Conservation (phyloP, 306 rosid genomes). For the Sicyos edulis region DNA sequence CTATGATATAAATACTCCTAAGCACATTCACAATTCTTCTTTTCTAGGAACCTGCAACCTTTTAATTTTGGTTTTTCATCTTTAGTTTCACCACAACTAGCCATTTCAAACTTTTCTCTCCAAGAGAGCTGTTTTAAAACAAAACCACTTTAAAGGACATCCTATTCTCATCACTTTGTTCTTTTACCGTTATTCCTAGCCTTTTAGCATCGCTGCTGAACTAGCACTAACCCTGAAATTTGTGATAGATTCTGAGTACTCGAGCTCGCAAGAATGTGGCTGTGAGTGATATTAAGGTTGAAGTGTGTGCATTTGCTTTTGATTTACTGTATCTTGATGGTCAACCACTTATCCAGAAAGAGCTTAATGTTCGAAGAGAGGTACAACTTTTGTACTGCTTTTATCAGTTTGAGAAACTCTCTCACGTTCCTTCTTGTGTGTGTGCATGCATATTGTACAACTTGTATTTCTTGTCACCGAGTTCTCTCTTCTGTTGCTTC, state of each 20-base stretch:
- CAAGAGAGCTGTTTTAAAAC: neutral
- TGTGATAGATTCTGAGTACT: constrained; percentile 74
- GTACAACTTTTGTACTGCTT: constrained; percentile 33
- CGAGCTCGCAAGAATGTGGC: constrained; percentile 87
- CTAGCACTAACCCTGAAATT: constrained; percentile 28
- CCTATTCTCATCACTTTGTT: neutral
- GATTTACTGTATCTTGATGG: constrained; percentile 82
- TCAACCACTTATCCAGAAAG: constrained; percentile 63
- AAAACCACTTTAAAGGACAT: neutral
- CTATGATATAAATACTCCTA: neutral
- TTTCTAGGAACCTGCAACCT: neutral
- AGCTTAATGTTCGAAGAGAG: constrained; percentile 78
- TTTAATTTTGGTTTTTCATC: neutral
- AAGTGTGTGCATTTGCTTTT: constrained; percentile 82
- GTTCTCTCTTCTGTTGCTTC: neutral
- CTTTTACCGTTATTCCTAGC: neutral
- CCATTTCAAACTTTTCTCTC: neutral
- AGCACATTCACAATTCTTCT: neutral
- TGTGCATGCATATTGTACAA: neutral
- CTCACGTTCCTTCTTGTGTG: neutral
- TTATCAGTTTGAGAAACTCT: neutral
- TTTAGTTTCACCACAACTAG: neutral
- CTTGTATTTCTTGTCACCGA: neutral
- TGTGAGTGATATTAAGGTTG: constrained; percentile 57
- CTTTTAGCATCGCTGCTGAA: constrained; percentile 14